Percentiles rank a stretch among this genome's conserved stretches.
Conservation (phyloP, 1,284 basidiomycete species). For the Microbotryum intermedium region DNA sequence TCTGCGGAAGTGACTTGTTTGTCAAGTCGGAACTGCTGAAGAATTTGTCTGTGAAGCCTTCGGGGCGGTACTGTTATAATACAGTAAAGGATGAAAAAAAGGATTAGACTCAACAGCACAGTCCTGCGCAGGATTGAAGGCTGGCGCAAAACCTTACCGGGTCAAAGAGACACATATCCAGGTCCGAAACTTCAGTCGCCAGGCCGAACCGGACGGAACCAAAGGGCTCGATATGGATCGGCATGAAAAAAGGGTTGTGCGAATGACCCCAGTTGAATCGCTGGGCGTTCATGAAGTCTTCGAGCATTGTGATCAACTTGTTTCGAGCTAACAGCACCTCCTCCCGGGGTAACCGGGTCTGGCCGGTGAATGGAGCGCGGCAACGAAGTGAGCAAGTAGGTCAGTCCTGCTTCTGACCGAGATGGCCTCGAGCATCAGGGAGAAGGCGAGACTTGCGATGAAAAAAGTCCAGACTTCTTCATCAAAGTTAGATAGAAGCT, state of each 20-base stretch:
- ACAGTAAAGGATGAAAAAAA: background rate
- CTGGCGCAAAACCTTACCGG: conserved; percentile 10
- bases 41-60: conserved; percentile 24
- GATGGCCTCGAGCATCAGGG: too few species aligned
- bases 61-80: conserved; percentile 13
- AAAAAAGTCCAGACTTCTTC: too few species aligned
- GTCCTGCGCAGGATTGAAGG: conserved; percentile 9
- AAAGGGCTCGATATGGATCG: conserved; percentile 27
- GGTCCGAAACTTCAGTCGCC: conserved; percentile 28
- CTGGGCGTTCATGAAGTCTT: conserved; percentile 11
- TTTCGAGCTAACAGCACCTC: too few species aligned
- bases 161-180: conserved; percentile 34
- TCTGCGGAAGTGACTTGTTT: conserved; percentile 12
- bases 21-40: conserved; percentile 1
- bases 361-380: too few species aligned
- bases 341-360: too few species aligned
- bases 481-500: too few species aligned
- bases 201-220: conserved; percentile 31
- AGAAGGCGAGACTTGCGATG: too few species aligned
- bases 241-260: conserved; percentile 10
- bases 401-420: too few species aligned
- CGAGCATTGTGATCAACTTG: background rate
- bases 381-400: too few species aligned
- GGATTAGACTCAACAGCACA: background rate
- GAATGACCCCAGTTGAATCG: conserved; percentile 22